A percentile compares a stretch with the other conserved stretches of the same genome.
phyloP scores from a whole-genome alignment of 495 filamentous ascomycete genomes.

The Schizothecium vesticola region DNA sequence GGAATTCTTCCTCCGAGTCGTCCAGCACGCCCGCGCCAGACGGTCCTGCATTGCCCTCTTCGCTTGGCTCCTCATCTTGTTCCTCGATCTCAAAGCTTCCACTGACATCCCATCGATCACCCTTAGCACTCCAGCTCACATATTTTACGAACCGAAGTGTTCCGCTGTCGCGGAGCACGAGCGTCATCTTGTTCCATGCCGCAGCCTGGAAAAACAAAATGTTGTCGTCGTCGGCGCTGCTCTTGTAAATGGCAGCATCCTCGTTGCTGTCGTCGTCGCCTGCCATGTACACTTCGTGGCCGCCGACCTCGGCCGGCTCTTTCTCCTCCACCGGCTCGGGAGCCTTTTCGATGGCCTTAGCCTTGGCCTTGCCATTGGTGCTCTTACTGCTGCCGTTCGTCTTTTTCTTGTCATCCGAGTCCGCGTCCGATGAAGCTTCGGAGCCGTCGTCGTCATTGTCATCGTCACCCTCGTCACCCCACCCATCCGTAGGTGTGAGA shows the following conservation, averaged over 20 bases:
- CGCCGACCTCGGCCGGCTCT: conserved; percentile 58
- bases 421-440: conserved; percentile 18
- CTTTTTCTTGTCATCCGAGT: conserved; percentile 35
- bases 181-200: conserved; percentile 80
- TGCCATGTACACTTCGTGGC: conserved; percentile 90
- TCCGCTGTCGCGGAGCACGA: conserved; percentile 83
- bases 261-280: conserved; percentile 69
- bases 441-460: conserved; percentile 31
- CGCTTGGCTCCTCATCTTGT: conserved; percentile 34
- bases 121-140: conserved; percentile 71
- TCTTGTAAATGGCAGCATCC: conserved; percentile 83
- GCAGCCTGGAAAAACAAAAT: conserved; percentile 86
- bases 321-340: conserved; percentile 36
- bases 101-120: conserved; percentile 89
- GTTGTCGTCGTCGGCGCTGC: conserved; percentile 77
- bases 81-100: conserved; percentile 60
- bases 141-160: conserved; percentile 95
- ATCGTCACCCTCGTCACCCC: conserved; percentile 57
- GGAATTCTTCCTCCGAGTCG: conserved; percentile 44
- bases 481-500: conserved; percentile 74
- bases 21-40: conserved; percentile 25
- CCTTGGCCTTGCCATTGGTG: conserved; percentile 24
- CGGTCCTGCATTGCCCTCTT: conserved; percentile 25
- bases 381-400: conserved; percentile 38
- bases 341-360: conserved; percentile 29